A percentile compares a stretch with the other conserved stretches of the same genome.
Conservation (phyloP, 2,329 filamentous ascomycete genomes). For the Alternaria arborescens region DNA sequence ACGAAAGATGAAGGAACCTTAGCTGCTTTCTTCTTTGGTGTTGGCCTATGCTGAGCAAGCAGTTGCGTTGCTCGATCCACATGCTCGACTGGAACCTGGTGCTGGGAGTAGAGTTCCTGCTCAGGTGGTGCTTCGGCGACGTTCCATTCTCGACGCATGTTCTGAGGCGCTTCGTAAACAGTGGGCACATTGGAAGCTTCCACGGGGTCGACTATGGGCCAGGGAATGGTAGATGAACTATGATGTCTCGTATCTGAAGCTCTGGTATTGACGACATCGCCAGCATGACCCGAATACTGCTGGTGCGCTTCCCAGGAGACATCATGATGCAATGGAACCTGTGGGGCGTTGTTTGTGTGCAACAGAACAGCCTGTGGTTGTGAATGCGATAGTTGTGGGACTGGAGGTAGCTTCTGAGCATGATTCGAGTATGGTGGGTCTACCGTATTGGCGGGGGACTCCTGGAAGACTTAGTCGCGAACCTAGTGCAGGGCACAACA, state of each 20-base stretch:
- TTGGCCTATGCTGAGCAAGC: conserved; percentile 22
- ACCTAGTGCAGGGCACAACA: conserved; percentile 20
- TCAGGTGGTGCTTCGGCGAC: conserved; percentile 18
- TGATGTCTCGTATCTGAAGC: conserved; percentile 18
- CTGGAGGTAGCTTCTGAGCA: conserved; percentile 29
- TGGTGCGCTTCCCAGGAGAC: conserved; percentile 29
- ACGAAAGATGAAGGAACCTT: conserved; percentile 46
- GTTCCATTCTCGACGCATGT: conserved; percentile 32
- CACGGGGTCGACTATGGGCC: conserved; percentile 23
- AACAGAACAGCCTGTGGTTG: conserved; percentile 24
- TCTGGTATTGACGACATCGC: conserved; percentile 21
- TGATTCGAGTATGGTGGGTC: conserved; percentile 36
- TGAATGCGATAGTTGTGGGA: conserved; percentile 33
- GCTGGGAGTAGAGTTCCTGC: conserved; percentile 24
- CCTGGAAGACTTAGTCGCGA: conserved; percentile 33
- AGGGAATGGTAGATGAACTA: conserved; percentile 24
- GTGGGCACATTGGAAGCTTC: conserved; percentile 18
- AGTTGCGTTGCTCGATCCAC: conserved; percentile 9
- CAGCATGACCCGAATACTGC: conserved; percentile 26
- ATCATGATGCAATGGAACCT: conserved; percentile 26
- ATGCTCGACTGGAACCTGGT: conserved; percentile 18
- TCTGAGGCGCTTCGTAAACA: conserved; percentile 26
- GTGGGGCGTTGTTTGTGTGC: conserved; percentile 22
- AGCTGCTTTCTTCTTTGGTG: conserved; percentile 36
- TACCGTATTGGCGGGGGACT: conserved; percentile 28